Percentiles rank a stretch among this genome's conserved stretches.
Evolutionary conservation across 2,329 filamentous ascomycete species (phyloP).

Genomic region (Fusarium mangiferae): DNA sequence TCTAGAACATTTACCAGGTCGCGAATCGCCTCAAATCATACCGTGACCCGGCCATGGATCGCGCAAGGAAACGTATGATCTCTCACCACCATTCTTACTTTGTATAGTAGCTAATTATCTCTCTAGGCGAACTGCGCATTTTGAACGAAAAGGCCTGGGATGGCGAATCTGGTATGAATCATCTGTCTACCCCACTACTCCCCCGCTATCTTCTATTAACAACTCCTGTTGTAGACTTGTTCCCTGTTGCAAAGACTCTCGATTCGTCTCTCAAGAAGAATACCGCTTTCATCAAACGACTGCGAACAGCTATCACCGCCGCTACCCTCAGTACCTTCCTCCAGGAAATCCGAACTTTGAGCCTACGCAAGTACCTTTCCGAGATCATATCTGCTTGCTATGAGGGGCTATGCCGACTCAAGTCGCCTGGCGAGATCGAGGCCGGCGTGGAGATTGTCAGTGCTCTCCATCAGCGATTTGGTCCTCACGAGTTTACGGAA

Average conservation of each 20-base stretch:
- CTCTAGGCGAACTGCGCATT: constrained; percentile 85
- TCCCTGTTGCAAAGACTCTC: constrained; percentile 79
- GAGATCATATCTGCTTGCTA: constrained; percentile 97
- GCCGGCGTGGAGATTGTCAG: constrained; percentile 93
- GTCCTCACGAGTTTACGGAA: constrained; percentile 87
- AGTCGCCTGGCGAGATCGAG: constrained; percentile 89
- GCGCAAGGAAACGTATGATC: constrained; percentile 69
- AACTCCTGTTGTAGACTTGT: constrained; percentile 69
- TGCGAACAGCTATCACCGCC: constrained; percentile 87
- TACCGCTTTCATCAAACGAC: constrained; percentile 95
- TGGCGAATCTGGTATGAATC: constrained; percentile 79
- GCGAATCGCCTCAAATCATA: constrained; percentile 41
- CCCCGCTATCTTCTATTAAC: constrained; percentile 24
- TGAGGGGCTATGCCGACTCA: constrained; percentile 91
- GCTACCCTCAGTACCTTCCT: constrained; percentile 85
- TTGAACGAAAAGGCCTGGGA: constrained; percentile 90
- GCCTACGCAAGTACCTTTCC: constrained; percentile 94
- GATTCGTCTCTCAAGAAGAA: constrained; percentile 98
- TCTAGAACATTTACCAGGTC: constrained; percentile 32
- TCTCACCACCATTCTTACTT: not conserved
- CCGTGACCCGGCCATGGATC: constrained; percentile 67
- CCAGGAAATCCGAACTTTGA: constrained; percentile 88
- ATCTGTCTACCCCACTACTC: constrained; percentile 31
- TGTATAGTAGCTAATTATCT: constrained; percentile 26
- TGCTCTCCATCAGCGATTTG: constrained; percentile 95